Conservation (phyloP, 805 yeast genomes). For the Pichia paraexigua region DNA sequence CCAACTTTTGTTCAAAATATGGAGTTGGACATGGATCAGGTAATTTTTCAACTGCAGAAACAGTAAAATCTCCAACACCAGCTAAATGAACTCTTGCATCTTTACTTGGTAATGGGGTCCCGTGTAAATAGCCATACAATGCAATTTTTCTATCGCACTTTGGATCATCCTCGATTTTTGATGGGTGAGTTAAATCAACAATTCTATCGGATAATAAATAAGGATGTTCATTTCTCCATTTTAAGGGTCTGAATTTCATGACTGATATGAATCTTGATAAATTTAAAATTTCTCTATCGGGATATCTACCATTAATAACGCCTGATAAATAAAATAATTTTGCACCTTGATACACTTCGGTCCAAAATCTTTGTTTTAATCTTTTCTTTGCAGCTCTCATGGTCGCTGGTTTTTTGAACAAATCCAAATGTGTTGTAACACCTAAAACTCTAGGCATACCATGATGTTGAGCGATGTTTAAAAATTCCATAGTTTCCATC, state of each 20-base stretch:
- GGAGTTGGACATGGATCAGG: conserved; percentile 99
- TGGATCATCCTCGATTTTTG: conserved; percentile 63
- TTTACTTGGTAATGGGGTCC: conserved; percentile 67
- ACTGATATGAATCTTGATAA: conserved; percentile 88
- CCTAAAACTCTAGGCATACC: conserved; percentile 98
- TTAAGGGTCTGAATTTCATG: conserved; percentile 97
- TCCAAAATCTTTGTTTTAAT: conserved; percentile 93
- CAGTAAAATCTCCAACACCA: conserved; percentile 86
- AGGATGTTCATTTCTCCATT: conserved; percentile 99
- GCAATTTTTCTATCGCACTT: conserved; percentile 88
- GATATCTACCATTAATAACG: conserved; percentile 93
- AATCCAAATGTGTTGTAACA: conserved; percentile 89
- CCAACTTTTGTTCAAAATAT: conserved; percentile 74
- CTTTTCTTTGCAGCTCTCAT: conserved; percentile 86
- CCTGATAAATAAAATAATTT: conserved; percentile 91
- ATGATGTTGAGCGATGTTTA: conserved; percentile 93
- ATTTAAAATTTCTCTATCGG: conserved; percentile 91
- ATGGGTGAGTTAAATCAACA: conserved; percentile 89
- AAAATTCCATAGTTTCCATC: conserved; percentile 99
- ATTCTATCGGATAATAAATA: conserved; percentile 85
- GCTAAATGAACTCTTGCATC: conserved; percentile 85
- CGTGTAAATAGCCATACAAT: conserved; percentile 89
- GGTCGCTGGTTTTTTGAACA: conserved; percentile 84
- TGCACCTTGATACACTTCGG: conserved; percentile 98
- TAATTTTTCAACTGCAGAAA: conserved; percentile 70